Conservation (phyloP, 345 rosid genomes). For the Aquilaria sinensis region DNA sequence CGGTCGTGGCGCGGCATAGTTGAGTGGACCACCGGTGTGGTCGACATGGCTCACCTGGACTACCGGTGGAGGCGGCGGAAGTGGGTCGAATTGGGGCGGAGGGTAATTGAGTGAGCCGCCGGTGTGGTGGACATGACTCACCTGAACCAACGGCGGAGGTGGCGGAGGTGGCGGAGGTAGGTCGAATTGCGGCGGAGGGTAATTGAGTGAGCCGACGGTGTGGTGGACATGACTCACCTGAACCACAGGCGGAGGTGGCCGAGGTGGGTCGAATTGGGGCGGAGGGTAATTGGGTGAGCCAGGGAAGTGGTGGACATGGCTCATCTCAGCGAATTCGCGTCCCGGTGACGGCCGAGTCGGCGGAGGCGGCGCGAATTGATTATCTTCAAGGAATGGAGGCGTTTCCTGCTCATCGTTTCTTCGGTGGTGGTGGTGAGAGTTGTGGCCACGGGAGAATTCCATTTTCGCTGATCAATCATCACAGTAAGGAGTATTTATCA, state of each 20-base stretch:
- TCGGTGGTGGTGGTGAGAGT: slow-evolving; percentile 25
- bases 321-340: slow-evolving; percentile 23
- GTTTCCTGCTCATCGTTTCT: slow-evolving; percentile 26
- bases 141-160: slow-evolving; percentile 21
- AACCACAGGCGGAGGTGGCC: slow-evolving; percentile 7
- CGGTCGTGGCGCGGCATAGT: slow-evolving; percentile 16
- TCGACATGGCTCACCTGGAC: slow-evolving; percentile 34
- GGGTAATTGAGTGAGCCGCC: slow-evolving; percentile 7
- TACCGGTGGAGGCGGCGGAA: slow-evolving; percentile 5
- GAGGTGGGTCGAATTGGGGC: no score
- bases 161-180: slow-evolving; percentile 10
- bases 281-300: not conserved
- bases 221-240: slow-evolving; percentile 37
- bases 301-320: slow-evolving; percentile 23
- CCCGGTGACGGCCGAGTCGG: slow-evolving; percentile 5
- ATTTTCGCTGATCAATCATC: slow-evolving; percentile 10
- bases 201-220: slow-evolving; percentile 1
- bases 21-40: slow-evolving; percentile 15
- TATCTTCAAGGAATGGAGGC: slow-evolving; percentile 14
- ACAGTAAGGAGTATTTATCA: no score
- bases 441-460: slow-evolving; percentile 49
- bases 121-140: slow-evolving; percentile 28
- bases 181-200: no score
- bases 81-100: slow-evolving; percentile 16
- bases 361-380: slow-evolving; percentile 24